Conservation (phyloP, 176 grass and related monocot genomes). For the Cenchrus purpureus region DNA sequence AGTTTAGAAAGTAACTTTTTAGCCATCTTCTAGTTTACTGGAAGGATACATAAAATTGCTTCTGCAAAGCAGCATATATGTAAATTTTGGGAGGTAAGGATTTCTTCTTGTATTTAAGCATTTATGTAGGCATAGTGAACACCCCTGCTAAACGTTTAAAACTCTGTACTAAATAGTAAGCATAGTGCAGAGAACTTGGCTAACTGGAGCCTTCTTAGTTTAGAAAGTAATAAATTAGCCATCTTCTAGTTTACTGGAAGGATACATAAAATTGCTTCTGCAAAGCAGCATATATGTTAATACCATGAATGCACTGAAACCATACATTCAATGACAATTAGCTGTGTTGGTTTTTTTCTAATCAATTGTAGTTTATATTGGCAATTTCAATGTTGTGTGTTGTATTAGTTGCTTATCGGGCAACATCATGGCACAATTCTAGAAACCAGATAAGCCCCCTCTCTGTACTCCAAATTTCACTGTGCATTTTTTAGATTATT, state of each 20-base stretch:
- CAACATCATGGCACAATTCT: background rate
- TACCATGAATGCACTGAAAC: conserved; percentile 6
- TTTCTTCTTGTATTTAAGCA: conserved; percentile 31
- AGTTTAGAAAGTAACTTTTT: background rate
- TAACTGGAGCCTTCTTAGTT: background rate
- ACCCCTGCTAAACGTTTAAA: conserved; percentile 12
- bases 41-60: conserved; percentile 1
- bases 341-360: background rate
- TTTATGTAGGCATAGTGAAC: background rate
- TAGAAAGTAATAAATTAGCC: background rate
- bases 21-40: background rate
- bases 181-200: background rate
- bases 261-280: background rate
- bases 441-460: background rate
- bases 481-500: background rate
- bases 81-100: conserved; percentile 93
- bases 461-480: background rate
- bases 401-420: background rate
- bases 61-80: background rate
- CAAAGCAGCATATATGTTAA: background rate
- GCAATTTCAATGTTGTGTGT: background rate
- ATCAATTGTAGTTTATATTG: conserved; percentile 20
- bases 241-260: conserved; percentile 2
- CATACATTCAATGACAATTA: conserved; percentile 7
- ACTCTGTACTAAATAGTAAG: background rate